A percentile compares a stretch with the other conserved stretches of the same genome.
Evolutionary conservation across 345 rosid species (phyloP).

Genomic region (Moricandia moricandioides): DNA sequence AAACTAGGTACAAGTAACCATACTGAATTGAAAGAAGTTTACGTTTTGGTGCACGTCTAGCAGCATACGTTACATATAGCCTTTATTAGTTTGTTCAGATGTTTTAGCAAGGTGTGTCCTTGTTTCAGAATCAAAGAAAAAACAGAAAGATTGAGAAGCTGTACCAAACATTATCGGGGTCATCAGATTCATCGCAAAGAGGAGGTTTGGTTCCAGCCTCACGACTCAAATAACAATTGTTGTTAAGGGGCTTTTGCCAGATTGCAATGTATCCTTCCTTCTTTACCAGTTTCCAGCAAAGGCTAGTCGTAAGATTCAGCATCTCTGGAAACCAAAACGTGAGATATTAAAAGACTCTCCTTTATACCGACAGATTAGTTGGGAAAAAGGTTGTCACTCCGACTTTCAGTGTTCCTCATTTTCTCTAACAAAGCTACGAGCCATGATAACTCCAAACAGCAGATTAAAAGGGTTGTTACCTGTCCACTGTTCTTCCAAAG

Average conservation of each 20-base stretch:
- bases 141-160: neutral
- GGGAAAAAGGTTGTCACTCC: neutral
- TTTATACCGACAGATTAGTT: slow-evolving; percentile 2
- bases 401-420: neutral
- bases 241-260: slow-evolving; percentile 84
- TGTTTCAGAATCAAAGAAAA: slow-evolving; percentile 15
- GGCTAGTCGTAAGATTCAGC: slow-evolving; percentile 81
- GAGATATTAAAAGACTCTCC: slow-evolving; percentile 8
- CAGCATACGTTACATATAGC: slow-evolving; percentile 8
- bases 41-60: neutral
- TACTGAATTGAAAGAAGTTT: neutral
- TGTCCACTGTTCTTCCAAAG: slow-evolving; percentile 91
- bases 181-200: slow-evolving; percentile 75
- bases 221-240: slow-evolving; percentile 78
- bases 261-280: slow-evolving; percentile 93
- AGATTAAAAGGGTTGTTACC: slow-evolving; percentile 47
- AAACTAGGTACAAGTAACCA: neutral
- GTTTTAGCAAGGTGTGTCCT: slow-evolving; percentile 20
- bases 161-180: slow-evolving; percentile 93
- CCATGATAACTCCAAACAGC: slow-evolving; percentile 15
- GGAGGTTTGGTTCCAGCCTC: slow-evolving; percentile 68
- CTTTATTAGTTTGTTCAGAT: neutral
- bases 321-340: slow-evolving; percentile 59
- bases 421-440: neutral
- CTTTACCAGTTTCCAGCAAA: slow-evolving; percentile 94